Percentiles rank a stretch among this genome's conserved stretches.
phyloP scores from a whole-genome alignment of 2,329 filamentous ascomycete species.

The Fusarium transvaalense region DNA sequence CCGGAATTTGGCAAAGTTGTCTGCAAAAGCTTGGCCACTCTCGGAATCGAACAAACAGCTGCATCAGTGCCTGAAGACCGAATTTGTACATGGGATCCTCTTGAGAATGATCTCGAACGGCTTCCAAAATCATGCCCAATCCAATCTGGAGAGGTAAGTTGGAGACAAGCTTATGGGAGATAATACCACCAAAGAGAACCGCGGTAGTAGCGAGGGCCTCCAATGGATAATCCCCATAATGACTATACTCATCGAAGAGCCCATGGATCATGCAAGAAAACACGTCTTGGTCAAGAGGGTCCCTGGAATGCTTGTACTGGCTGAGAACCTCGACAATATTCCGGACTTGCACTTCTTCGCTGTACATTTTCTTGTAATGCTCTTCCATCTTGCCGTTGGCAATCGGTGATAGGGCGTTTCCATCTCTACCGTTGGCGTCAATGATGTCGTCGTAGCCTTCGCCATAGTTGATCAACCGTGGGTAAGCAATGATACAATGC shows the following conservation, averaged over 20 bases:
- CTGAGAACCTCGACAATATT: constrained; percentile 87
- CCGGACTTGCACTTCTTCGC: constrained; percentile 86
- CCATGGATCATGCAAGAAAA: constrained; percentile 99
- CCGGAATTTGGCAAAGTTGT: constrained; percentile 83
- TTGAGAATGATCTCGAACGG: constrained; percentile 84
- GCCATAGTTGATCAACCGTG: constrained; percentile 94
- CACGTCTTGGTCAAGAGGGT: constrained; percentile 88
- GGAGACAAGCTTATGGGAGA: constrained; percentile 91
- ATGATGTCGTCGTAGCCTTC: constrained; percentile 94
- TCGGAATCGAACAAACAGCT: constrained; percentile 82
- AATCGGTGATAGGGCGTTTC: constrained; percentile 82
- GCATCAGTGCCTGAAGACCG: constrained; percentile 92
- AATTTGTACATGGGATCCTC: constrained; percentile 98
- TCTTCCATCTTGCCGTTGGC: constrained; percentile 96
- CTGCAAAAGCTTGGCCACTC: constrained; percentile 98
- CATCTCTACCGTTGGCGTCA: constrained; percentile 82
- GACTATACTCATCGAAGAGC: constrained; percentile 95
- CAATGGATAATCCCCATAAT: constrained; percentile 95
- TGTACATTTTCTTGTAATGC: constrained; percentile 98
- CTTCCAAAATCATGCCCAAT: constrained; percentile 97
- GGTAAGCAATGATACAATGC: constrained; percentile 91
- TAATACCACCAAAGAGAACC: constrained; percentile 95
- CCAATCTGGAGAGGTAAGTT: constrained; percentile 92
- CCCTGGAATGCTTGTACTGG: constrained; percentile 87
- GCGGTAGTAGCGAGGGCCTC: constrained; percentile 96